A percentile compares a stretch with the other conserved stretches of the same genome.
Conservation (phyloP, 2,329 filamentous ascomycete genomes). For the Chrysoporthe deuterocubensis region DNA sequence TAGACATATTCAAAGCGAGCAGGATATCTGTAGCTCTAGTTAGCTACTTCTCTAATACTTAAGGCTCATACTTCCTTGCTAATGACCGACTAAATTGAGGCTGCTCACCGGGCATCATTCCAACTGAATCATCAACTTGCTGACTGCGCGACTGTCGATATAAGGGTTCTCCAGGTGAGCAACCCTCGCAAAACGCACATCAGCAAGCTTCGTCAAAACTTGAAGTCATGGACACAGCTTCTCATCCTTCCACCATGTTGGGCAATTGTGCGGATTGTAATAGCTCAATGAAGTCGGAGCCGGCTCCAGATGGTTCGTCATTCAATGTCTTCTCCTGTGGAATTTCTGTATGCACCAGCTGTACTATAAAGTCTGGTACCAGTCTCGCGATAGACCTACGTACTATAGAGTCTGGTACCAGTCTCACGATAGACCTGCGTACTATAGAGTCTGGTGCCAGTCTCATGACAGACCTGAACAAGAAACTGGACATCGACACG, state of each 20-base stretch:
- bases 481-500: too few relatives aligned
- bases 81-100: background rate
- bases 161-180: background rate
- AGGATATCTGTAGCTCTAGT: background rate
- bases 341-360: background rate
- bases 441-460: background rate
- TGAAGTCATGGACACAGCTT: background rate
- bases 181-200: background rate
- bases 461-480: too few relatives aligned
- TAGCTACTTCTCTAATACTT: background rate
- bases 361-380: background rate
- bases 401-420: background rate
- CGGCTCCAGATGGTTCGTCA: background rate
- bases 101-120: background rate
- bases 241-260: background rate
- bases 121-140: background rate
- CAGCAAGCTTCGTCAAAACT: background rate
- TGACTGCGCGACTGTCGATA: background rate
- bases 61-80: background rate
- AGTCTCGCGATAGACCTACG: too few relatives aligned
- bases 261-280: background rate
- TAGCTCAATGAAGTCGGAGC: background rate
- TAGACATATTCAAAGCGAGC: background rate
- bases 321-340: background rate
- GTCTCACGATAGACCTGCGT: background rate